Base-by-base conservation (phyloP, 2,329 filamentous ascomycete genomes). In the Colletotrichum camelliae region DNA sequence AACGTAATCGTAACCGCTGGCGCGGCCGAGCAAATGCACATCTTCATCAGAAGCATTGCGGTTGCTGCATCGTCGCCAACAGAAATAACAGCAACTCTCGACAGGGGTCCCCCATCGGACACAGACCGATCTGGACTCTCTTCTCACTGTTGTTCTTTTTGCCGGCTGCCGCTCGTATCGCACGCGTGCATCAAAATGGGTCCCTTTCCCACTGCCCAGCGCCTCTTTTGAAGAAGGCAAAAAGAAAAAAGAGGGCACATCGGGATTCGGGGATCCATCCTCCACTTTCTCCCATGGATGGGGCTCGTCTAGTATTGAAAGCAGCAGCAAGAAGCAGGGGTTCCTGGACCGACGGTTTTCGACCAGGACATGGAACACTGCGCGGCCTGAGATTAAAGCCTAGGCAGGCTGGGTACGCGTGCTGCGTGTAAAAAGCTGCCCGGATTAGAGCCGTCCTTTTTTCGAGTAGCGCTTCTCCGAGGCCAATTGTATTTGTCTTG, bases 81-180 rank as follows among this genome's bases (percentile, higher is more conserved):
- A 62, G 31, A 67, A 64, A 72, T 58, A 64, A 58, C 48, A 55
- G 21, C 24, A 60, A 35, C 55, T n/a, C 27, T 61, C 21, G 52
- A 69, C 67, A 69, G 55, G 67, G 67, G n/a, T 33, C 29, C 35
- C 52, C 39, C 69, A 31, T 64, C 73, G 73, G 73, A 75, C 57
- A 75, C 69, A 72, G 73, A 75, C 73, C 69, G 73, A 75, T 75
- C 73, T 75, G 69, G 73, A 72, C 73, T 67, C 62, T 72, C 37
- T 55, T 29, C 39, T 48, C 43, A 48, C 27, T 39, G 7, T 39
- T 37, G 15, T 70, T 27, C 24, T 29, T 72, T 67, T 68, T 48
- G 33, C 69, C 62, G 69, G 69, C 73, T 72, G 62, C 69, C 73
- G 73, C 73, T 72, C 69, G 73, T 75, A 75, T 72, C 73, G 73